phyloP scores from a whole-genome alignment of 108 stramenopile genomes.

The Cyclotella sp. region DNA sequence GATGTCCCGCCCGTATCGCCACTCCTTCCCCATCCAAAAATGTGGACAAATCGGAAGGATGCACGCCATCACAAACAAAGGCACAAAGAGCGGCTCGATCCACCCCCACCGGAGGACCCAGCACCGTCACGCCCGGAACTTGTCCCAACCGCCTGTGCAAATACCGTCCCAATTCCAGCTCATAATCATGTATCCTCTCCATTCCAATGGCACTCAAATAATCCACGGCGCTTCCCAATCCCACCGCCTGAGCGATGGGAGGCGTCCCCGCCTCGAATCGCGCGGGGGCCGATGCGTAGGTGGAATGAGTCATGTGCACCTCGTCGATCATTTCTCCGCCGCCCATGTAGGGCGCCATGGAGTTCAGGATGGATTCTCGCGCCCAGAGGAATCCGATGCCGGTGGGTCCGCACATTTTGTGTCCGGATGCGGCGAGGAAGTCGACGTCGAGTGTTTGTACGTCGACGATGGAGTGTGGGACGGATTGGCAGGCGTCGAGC shows the following conservation, averaged over 20 bases:
- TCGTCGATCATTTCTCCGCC: slow-evolving; percentile 98
- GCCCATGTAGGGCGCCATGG: slow-evolving; percentile 92
- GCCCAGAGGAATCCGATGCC: slow-evolving; percentile 97
- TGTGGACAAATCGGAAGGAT: slow-evolving; percentile 93
- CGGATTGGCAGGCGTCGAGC: slow-evolving; percentile 95
- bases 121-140: slow-evolving; percentile 79
- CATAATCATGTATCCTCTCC: slow-evolving; percentile 87
- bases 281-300: slow-evolving; percentile 87
- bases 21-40: slow-evolving; percentile 97
- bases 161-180: slow-evolving; percentile 85
- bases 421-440: slow-evolving; percentile 95
- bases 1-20: slow-evolving; percentile 96
- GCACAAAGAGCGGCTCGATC: slow-evolving; percentile 87
- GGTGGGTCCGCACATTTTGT: slow-evolving; percentile 98
- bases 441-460: slow-evolving; percentile 92
- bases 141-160: slow-evolving; percentile 71
- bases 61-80: slow-evolving; percentile 86
- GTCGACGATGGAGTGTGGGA: slow-evolving; percentile 92
- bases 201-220: slow-evolving; percentile 87
- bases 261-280: slow-evolving; percentile 98
- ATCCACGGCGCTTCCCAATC: slow-evolving; percentile 90
- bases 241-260: slow-evolving; percentile 94
- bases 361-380: slow-evolving; percentile 70
- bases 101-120: slow-evolving; percentile 70
- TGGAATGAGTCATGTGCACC: slow-evolving; percentile 87